These are phyloP conservation scores for Otatea glauca DNA, from an alignment of 176 grass and related monocot species.

Conservation along the genomic window DNA sequence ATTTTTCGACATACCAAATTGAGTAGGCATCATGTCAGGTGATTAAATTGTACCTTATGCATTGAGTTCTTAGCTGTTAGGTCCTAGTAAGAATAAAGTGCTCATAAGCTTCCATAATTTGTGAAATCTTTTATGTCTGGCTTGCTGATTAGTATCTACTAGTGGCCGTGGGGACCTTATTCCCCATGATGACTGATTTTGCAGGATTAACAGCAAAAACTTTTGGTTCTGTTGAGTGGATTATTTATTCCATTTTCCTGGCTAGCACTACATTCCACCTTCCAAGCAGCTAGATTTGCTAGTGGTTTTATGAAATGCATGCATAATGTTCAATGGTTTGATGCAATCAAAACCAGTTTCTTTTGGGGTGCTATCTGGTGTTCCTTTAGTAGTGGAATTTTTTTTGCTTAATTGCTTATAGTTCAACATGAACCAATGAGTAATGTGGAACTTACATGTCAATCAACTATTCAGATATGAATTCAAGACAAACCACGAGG, in stretches of 20 bases:
- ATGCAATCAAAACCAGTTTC: slow-evolving; percentile 31
- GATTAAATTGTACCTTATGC: slow-evolving; percentile 22
- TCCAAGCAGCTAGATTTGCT: not conserved
- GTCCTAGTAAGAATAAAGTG: slow-evolving; percentile 9
- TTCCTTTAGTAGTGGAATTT: slow-evolving; percentile 16
- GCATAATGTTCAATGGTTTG: slow-evolving; percentile 15
- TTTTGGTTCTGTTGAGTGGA: slow-evolving; percentile 4
- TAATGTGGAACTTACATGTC: slow-evolving; percentile 32
- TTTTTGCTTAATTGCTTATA: slow-evolving; percentile 33
- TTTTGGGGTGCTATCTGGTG: not conserved
- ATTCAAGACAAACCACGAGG: slow-evolving; percentile 82
- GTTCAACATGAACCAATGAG: slow-evolving; percentile 13
- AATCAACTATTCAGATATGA: slow-evolving; percentile 73
- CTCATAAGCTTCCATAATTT: slow-evolving; percentile 11
- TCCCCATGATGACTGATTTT: slow-evolving; percentile 20
- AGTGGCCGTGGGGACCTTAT: not conserved
- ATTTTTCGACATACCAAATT: not conserved
- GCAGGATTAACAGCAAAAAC: not conserved
- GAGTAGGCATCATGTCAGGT: not conserved
- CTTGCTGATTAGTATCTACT: slow-evolving; percentile 30
- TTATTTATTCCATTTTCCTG: slow-evolving; percentile 7
- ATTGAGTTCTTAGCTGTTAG: slow-evolving; percentile 20
- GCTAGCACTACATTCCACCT: not conserved
- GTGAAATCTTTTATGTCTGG: slow-evolving; percentile 13
- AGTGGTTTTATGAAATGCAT: slow-evolving; percentile 21